These are phyloP conservation scores for Pseudogymnoascus sp. DNA, from an alignment of 2,329 filamentous ascomycete genomes.

Conservation along the genomic window DNA sequence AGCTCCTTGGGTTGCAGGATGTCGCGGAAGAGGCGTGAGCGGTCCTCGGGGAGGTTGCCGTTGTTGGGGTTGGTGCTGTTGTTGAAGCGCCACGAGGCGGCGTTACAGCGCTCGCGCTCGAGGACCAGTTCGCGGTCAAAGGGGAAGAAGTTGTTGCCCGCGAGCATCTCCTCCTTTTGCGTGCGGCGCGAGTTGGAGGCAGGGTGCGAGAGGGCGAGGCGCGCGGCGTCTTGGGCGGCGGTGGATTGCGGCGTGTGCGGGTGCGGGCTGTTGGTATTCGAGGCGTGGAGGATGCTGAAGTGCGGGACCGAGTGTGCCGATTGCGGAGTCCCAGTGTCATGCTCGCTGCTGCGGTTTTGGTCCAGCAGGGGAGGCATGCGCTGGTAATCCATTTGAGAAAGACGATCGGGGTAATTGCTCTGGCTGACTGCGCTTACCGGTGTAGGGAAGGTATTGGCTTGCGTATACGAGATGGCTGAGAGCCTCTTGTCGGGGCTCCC, in stretches of 20 bases:
- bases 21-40: conserved; percentile 60
- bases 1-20: conserved; percentile 57
- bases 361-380: conserved; percentile 55
- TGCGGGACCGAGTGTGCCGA: conserved; percentile 39
- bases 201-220: conserved; percentile 27
- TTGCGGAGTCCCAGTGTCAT: conserved; percentile 43
- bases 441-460: conserved; percentile 50
- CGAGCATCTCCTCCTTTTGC: conserved; percentile 87
- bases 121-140: conserved; percentile 69
- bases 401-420: conserved; percentile 26
- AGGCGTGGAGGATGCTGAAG: conserved; percentile 46
- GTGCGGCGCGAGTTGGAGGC: conserved; percentile 32
- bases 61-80: conserved; percentile 72
- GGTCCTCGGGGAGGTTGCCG: conserved; percentile 60
- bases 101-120: conserved; percentile 77
- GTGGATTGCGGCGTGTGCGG: conserved; percentile 27
- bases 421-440: conserved; percentile 48
- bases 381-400: conserved; percentile 46
- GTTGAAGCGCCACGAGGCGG: conserved; percentile 79
- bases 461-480: conserved; percentile 43
- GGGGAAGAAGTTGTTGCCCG: conserved; percentile 68
- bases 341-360: conserved; percentile 44
- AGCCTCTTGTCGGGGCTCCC: conserved; percentile 53
- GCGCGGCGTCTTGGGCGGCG: conserved; percentile 18
- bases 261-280: conserved; percentile 40